Evolutionary conservation across 345 rosid genomes (phyloP).

Genomic region (Acer saccharum): DNA sequence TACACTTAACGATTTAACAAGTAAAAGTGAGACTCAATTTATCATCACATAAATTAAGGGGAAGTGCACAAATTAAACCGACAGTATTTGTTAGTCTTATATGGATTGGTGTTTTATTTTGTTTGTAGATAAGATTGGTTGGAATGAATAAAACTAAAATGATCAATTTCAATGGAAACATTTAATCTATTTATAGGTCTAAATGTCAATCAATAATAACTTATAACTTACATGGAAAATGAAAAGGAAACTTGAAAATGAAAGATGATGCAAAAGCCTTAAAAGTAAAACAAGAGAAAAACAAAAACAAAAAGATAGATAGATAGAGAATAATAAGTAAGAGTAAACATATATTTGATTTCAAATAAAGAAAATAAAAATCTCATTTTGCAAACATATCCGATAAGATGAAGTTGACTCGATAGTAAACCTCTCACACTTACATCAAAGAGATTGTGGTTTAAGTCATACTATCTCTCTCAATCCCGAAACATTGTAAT

Average conservation of each 20-base stretch:
- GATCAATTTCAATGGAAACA: background rate
- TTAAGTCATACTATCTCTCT: too few species aligned
- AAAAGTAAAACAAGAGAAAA: background rate
- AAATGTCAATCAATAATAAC: background rate
- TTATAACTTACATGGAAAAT: background rate
- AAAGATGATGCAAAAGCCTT: background rate
- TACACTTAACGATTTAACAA: too few species aligned
- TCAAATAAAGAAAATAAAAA: background rate
- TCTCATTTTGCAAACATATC: too few species aligned
- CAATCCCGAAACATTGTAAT: too few species aligned
- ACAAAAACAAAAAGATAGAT: background rate
- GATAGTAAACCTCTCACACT: too few species aligned
- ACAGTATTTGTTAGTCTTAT: too few species aligned
- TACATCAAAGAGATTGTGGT: too few species aligned
- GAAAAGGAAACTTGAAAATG: background rate
- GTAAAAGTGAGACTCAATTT: too few species aligned
- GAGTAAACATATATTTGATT: background rate
- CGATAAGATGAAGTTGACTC: too few species aligned
- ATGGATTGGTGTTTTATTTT: too few species aligned
- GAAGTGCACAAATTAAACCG: too few species aligned
- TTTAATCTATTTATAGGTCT: background rate
- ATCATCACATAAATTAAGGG: too few species aligned
- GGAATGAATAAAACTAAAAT: background rate
- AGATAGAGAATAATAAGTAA: background rate
- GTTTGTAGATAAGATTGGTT: background rate